Conservation (phyloP, 2,329 filamentous ascomycete genomes). For the Aureobasidium namibiae region DNA sequence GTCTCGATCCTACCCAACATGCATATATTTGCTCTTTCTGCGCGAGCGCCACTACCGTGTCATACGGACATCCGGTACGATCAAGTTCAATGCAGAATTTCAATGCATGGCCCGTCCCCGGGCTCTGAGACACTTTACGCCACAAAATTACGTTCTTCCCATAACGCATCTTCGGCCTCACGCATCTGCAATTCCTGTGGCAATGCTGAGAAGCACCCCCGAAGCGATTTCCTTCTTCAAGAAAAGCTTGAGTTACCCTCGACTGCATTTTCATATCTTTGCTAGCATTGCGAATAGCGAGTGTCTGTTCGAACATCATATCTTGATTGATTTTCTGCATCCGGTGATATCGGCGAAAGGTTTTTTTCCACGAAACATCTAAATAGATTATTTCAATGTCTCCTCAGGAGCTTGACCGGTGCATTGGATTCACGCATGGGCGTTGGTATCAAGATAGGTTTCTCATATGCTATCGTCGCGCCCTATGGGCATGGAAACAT, state of each 20-base stretch:
- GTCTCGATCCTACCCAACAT: constrained; percentile 40
- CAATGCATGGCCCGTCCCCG: constrained; percentile 1
- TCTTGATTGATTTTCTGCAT: neutral
- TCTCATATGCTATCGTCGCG: neutral
- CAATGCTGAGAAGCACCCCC: neutral
- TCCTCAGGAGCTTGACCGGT: neutral
- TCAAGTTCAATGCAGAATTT: constrained; percentile 8
- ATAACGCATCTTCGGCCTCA: neutral
- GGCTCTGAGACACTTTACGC: constrained; percentile 1
- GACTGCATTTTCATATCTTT: neutral
- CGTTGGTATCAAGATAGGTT: neutral
- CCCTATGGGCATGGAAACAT: neutral
- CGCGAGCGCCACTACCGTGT: neutral
- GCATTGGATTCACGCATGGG: neutral
- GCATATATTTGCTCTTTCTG: constrained; percentile 47
- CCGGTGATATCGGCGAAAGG: neutral
- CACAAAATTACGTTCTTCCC: neutral
- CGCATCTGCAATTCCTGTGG: neutral
- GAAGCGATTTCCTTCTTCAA: neutral
- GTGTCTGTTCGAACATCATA: neutral
- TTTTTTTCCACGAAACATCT: neutral
- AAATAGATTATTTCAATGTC: neutral
- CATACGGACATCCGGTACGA: neutral
- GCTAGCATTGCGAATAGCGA: neutral
- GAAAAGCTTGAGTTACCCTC: neutral